Conservation (phyloP, 495 filamentous ascomycete species). For the Lineolata rhizophorae region DNA sequence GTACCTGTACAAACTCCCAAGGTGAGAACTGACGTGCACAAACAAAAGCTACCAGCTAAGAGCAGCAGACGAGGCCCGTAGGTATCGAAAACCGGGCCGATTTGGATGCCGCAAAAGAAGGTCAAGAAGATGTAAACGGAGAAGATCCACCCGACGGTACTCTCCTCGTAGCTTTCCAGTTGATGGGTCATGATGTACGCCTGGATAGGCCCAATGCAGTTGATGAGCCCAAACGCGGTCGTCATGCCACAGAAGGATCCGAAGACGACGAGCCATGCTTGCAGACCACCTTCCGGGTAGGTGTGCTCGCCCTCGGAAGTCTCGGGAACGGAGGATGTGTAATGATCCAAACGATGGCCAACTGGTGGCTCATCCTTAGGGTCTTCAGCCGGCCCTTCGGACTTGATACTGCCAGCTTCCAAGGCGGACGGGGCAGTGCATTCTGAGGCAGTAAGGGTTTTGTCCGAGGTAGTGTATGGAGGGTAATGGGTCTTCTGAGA, state of each 20-base stretch:
- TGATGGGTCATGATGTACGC: conserved; percentile 17
- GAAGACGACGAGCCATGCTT: conserved; percentile 21
- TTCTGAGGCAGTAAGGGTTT: too few relatives aligned
- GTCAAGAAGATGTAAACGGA: conserved; percentile 19
- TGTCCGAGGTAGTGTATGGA: too few relatives aligned
- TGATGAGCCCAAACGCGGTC: conserved; percentile 18
- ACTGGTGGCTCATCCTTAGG: too few relatives aligned
- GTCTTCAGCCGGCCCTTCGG: too few relatives aligned
- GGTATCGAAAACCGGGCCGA: conserved; percentile 19
- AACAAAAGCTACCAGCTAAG: conserved; percentile 13
- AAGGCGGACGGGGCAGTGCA: too few relatives aligned
- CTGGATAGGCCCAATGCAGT: conserved; percentile 17
- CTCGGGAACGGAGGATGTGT: too few relatives aligned
- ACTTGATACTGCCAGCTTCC: too few relatives aligned
- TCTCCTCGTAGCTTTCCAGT: conserved; percentile 15
- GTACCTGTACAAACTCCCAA: conserved; percentile 15
- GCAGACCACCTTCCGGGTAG: conserved; percentile 20
- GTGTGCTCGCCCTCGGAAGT: conserved; percentile 6
- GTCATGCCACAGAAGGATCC: conserved; percentile 17
- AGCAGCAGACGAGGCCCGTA: conserved; percentile 17
- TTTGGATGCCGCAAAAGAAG: conserved; percentile 22
- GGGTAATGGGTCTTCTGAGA: too few relatives aligned
- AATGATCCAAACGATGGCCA: too few relatives aligned
- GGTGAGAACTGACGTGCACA: conserved; percentile 14
- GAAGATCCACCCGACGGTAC: conserved; percentile 22